A percentile compares a stretch with the other conserved stretches of the same genome.
Conservation (phyloP, 139 green algal genomes). For the Astrephomene gubernaculifera region DNA sequence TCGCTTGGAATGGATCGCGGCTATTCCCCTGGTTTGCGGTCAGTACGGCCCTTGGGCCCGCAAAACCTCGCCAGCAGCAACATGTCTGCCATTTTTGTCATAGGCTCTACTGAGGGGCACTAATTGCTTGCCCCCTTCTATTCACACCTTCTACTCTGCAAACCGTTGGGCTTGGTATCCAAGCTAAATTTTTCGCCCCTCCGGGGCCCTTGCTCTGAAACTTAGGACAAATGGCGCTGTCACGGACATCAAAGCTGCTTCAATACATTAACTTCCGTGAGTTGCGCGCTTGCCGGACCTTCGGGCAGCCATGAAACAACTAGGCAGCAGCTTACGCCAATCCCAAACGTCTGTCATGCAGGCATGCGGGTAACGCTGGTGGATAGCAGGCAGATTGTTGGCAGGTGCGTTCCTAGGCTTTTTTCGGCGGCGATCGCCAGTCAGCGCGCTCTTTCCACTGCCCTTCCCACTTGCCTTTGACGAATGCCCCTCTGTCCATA, state of each 20-base stretch:
- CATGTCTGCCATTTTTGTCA: too few species aligned
- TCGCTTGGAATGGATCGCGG: too few species aligned
- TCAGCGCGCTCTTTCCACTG: not conserved
- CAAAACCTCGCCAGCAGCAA: too few species aligned
- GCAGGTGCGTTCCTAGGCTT: constrained; percentile 69
- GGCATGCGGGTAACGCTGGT: constrained; percentile 90
- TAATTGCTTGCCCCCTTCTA: too few species aligned
- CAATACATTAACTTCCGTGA: constrained; percentile 98
- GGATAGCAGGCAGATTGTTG: constrained; percentile 93
- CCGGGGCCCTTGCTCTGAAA: constrained; percentile 6
- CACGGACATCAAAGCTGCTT: constrained; percentile 94
- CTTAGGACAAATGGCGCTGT: constrained; percentile 80
- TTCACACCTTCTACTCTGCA: too few species aligned
- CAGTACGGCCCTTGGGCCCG: too few species aligned
- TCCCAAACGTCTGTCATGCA: constrained; percentile 47
- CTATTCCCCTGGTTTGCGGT: too few species aligned
- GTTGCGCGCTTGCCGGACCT: constrained; percentile 9
- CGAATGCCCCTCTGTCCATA: too few species aligned
- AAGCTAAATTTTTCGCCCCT: constrained; percentile 6
- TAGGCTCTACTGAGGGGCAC: too few species aligned
- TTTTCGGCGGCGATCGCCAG: not conserved
- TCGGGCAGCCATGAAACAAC: not conserved
- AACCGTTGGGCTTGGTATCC: not conserved
- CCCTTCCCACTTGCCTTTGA: too few species aligned
- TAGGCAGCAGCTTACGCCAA: not conserved